A percentile compares a stretch with the other conserved stretches of the same genome.
These are phyloP conservation scores for Ogataea neopini DNA, from an alignment of 805 yeast species.

Conservation along the genomic window DNA sequence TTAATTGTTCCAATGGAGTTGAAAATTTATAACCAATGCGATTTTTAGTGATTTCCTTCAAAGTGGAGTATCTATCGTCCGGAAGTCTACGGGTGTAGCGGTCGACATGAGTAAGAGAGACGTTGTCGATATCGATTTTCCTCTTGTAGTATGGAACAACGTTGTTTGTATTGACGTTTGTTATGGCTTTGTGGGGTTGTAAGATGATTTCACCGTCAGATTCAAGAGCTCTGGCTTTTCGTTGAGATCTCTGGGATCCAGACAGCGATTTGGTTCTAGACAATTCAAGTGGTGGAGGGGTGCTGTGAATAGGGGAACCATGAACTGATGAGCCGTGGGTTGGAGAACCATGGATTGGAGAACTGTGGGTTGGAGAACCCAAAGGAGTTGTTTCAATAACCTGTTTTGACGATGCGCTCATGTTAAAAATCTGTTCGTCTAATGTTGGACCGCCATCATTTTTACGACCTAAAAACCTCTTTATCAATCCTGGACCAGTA, in stretches of 20 bases:
- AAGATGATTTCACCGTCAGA: conserved; percentile 60
- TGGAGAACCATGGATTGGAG: too few relatives aligned
- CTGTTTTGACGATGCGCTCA: conserved; percentile 6
- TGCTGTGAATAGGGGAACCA: background rate
- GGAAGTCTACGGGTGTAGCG: conserved; percentile 39
- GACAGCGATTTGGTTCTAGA: conserved; percentile 73
- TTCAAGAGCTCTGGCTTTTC: conserved; percentile 65
- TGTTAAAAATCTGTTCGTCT: conserved; percentile 35
- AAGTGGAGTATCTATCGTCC: conserved; percentile 44
- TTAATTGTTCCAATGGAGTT: conserved; percentile 56
- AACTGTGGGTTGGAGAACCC: too few relatives aligned
- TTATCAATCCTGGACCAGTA: conserved; percentile 47
- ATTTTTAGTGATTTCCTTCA: conserved; percentile 55
- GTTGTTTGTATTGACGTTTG: conserved; percentile 50
- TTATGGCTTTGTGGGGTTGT: conserved; percentile 57
- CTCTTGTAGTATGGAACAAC: conserved; percentile 18
- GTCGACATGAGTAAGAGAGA: conserved; percentile 44
- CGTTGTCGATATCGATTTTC: conserved; percentile 23
- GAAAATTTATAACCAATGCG: conserved; percentile 54
- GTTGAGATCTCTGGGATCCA: conserved; percentile 62
- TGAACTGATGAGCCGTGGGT: too few relatives aligned
- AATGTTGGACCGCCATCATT: conserved; percentile 32
- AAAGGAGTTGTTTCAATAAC: background rate
- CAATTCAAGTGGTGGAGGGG: conserved; percentile 41
- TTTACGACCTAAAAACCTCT: conserved; percentile 41